phyloP scores from a whole-genome alignment of 495 filamentous ascomycete species.

The Friedmanniomyces endolithicus region DNA sequence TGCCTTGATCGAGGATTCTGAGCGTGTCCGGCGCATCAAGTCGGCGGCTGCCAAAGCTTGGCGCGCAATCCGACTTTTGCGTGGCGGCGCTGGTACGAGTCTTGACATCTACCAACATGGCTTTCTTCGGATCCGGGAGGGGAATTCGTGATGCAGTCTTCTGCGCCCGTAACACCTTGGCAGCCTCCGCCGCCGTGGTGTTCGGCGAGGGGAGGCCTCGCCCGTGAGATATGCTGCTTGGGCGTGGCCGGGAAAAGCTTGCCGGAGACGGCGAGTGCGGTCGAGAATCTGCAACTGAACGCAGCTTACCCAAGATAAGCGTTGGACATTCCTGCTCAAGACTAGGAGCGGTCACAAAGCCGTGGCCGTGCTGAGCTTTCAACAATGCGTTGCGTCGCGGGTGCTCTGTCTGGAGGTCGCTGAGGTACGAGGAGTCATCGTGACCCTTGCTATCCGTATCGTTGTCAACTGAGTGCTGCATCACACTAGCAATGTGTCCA shows the following conservation, averaged over 20 bases:
- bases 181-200: not conserved
- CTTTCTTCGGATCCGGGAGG: slow-evolving; percentile 18
- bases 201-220: not conserved
- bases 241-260: slow-evolving; percentile 16
- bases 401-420: not conserved
- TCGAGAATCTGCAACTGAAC: not conserved
- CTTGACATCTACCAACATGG: slow-evolving; percentile 14
- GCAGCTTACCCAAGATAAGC: not conserved
- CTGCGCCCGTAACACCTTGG: not conserved
- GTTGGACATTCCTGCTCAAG: not conserved
- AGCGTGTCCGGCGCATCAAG: slow-evolving; percentile 12
- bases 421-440: not conserved
- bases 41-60: slow-evolving; percentile 12
- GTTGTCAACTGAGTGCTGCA: not conserved
- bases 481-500: no score
- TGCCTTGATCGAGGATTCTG: slow-evolving; percentile 17
- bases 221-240: slow-evolving; percentile 5
- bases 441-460: not conserved
- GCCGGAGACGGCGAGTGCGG: slow-evolving; percentile 14
- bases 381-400: not conserved
- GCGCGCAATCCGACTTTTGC: not conserved
- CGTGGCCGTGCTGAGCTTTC: not conserved
- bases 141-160: slow-evolving; percentile 20
- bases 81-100: not conserved
- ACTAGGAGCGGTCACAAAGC: not conserved